Base-by-base conservation (phyloP, 2,329 filamentous ascomycete species). In the Penicillium sp. region DNA sequence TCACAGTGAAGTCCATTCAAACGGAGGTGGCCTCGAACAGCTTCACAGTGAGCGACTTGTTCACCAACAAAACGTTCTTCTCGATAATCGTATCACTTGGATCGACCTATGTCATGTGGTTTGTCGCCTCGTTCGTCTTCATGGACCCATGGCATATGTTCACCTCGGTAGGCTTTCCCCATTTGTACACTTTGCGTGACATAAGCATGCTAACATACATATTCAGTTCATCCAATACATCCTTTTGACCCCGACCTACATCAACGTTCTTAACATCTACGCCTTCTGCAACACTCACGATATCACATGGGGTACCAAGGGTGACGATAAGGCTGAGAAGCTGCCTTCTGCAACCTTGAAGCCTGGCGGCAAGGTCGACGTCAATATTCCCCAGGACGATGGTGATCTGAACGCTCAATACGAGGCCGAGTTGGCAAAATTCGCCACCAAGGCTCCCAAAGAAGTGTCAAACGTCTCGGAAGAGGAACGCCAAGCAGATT, bases 101-200 rank as follows among this genome's bases (percentile, higher is more conserved):
- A 71, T 95, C 93, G 11, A 99, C 95, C 0, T 99, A 95, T 75
- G 84, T 96, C 64, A 88, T 99, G 71, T 99, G 93, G 90, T 85
- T 98, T 61, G 80, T 99, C 54, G 90, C 92, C 0, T 97, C 93
- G 8, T 83, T 99, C 67, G 83, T 99, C 68, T 98, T 98, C 88
- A 88, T 98, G 77, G 95, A 99, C 76, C 95, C 95, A 4, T 99
- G 95, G 94, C 95, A 99, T 80, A 98, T 99, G 93, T 85, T 97
- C 76, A 98, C 95, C n/a, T 87, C 80, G 26, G 52, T 82, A 75
- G 73, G 79, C 76, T 43, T 53, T 1, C 38, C 49, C 40, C 38
- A 2, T 25, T 11, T 25, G 13, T 22, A n/a, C 33, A 14, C n/a
- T n/a, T n/a, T 7, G 6, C 2, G 7, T 28, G 35, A 3, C 10